Percentiles rank a stretch among this genome's conserved stretches.
phyloP scores from a whole-genome alignment of 2,329 filamentous ascomycete species.

The Biscogniauxia sp. region DNA sequence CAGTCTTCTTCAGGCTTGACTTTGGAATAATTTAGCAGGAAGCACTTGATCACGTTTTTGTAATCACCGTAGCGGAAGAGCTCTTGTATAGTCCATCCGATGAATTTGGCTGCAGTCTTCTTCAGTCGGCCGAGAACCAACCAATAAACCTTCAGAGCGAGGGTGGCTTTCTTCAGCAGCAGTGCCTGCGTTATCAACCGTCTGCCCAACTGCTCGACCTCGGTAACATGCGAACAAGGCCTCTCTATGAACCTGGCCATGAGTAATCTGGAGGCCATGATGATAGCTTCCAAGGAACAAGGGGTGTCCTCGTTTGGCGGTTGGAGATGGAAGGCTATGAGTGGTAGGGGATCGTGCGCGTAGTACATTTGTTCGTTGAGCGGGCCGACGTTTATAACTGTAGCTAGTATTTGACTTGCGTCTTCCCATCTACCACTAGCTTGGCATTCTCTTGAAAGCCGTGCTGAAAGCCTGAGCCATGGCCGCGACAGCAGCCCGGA shows the following conservation, averaged over 20 bases:
- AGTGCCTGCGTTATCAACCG: slow-evolving; percentile 32
- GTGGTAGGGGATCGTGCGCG: slow-evolving; percentile 33
- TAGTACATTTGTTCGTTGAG: slow-evolving; percentile 36
- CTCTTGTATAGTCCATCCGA: slow-evolving; percentile 31
- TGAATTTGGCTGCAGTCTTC: slow-evolving; percentile 24
- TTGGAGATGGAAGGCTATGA: slow-evolving; percentile 32
- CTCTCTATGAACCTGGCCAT: slow-evolving; percentile 29
- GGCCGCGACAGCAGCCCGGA: slow-evolving; percentile 8
- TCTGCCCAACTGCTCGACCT: slow-evolving; percentile 24
- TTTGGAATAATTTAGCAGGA: slow-evolving; percentile 33
- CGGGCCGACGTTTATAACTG: slow-evolving; percentile 25
- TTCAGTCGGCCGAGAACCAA: slow-evolving; percentile 28
- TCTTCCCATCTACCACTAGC: slow-evolving; percentile 29
- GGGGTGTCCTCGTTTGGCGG: slow-evolving; percentile 9
- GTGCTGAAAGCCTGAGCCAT: slow-evolving; percentile 29
- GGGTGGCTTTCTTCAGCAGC: slow-evolving; percentile 13
- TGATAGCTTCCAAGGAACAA: slow-evolving; percentile 13
- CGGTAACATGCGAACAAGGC: slow-evolving; percentile 4
- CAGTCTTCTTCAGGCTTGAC: slow-evolving; percentile 14
- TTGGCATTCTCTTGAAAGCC: slow-evolving; percentile 35
- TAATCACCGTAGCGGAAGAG: slow-evolving; percentile 31
- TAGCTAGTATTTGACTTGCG: slow-evolving; percentile 32
- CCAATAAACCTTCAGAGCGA: slow-evolving; percentile 32
- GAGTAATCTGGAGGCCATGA: slow-evolving; percentile 32
- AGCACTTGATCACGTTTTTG: slow-evolving; percentile 34